These are phyloP conservation scores for Lecanicillium sp. DNA, from an alignment of 2,329 filamentous ascomycete genomes.

Conservation along the genomic window DNA sequence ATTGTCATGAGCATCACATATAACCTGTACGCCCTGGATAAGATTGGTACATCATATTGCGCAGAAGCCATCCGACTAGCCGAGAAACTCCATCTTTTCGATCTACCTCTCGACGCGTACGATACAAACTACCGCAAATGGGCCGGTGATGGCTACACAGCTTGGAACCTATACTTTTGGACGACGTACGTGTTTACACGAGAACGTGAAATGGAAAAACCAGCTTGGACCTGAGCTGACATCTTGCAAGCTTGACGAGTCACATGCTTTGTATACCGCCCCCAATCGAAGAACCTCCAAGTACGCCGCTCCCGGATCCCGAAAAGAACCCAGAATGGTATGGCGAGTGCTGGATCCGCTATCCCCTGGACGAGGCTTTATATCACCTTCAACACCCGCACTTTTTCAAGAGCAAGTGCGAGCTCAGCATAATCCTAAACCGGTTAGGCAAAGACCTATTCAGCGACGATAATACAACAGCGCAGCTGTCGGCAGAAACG, in stretches of 20 bases:
- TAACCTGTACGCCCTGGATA: conserved; percentile 22
- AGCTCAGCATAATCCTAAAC: conserved; percentile 21
- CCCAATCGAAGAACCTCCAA: conserved; percentile 17
- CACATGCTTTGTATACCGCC: conserved; percentile 13
- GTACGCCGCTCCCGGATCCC: conserved; percentile 16
- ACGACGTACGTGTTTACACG: conserved; percentile 18
- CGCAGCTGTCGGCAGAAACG: conserved; percentile 4
- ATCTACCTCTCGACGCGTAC: conserved; percentile 7
- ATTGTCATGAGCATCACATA: conserved; percentile 20
- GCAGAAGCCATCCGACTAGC: conserved; percentile 21
- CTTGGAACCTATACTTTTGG: conserved; percentile 24
- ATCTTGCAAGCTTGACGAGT: conserved; percentile 1
- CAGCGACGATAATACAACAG: background rate
- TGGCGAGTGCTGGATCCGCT: conserved; percentile 22
- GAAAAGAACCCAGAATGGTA: conserved; percentile 16
- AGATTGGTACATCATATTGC: conserved; percentile 22
- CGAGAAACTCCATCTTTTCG: conserved; percentile 19
- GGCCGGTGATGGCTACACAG: conserved; percentile 19
- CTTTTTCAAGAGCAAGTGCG: conserved; percentile 17
- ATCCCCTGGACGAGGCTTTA: conserved; percentile 15
- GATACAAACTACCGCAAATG: background rate
- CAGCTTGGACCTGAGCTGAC: background rate
- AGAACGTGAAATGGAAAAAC: background rate
- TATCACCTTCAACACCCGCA: conserved; percentile 14
- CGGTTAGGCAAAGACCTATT: conserved; percentile 11